Evolutionary conservation across 75 land plant genomes (phyloP), one percentile per base, ranked within the genome.

Genomic region (Picea sitchensis): DNA sequence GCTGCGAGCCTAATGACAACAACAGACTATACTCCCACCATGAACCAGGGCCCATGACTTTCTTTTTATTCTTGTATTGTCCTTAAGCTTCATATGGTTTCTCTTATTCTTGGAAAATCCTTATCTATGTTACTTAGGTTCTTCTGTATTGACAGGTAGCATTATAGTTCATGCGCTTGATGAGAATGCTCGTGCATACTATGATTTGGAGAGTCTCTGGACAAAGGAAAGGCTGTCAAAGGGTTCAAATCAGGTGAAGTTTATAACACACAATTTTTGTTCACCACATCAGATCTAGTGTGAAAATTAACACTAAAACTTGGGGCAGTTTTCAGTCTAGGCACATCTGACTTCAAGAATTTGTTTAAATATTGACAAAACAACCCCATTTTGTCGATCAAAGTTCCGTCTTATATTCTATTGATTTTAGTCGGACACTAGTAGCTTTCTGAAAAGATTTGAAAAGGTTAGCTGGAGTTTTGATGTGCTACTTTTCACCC

Each of bases 131-230:
- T 31, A 15, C 21, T 26, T 68, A 69, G 5, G 30, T 61, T 79
- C 21, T 65, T 84, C 17, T 64, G 12, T 14, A 80, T 17, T 78
- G 15, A 60, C 83, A 96, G 99, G 99, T 68, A 83, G 76, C 57
- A 80, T 96, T 2, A 84, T 92, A 31, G 85, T 96, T 59, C 99
- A 94, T 77, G 94, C 92, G 26, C 91, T 96, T 61, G 90, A 90
- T 78, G 99, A 95, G 78, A 92, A 96, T 78, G 93, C 93, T 13
- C 91, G 99, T 79, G 79, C 81, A 36, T 92, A 92, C 64, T 96
- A 94, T 76, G 88, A 91, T 56, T 80, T 96, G 88, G 99, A 96
- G 78, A 81, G 81, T 54, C 84, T 90, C 74, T 95, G 95, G 97
- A 84, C 82, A 20, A 83, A 64, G 21, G 79, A 76, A 13, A 73